These are phyloP conservation scores for Aspergillus persii DNA, from an alignment of 2,329 filamentous ascomycete species.

Conservation along the genomic window DNA sequence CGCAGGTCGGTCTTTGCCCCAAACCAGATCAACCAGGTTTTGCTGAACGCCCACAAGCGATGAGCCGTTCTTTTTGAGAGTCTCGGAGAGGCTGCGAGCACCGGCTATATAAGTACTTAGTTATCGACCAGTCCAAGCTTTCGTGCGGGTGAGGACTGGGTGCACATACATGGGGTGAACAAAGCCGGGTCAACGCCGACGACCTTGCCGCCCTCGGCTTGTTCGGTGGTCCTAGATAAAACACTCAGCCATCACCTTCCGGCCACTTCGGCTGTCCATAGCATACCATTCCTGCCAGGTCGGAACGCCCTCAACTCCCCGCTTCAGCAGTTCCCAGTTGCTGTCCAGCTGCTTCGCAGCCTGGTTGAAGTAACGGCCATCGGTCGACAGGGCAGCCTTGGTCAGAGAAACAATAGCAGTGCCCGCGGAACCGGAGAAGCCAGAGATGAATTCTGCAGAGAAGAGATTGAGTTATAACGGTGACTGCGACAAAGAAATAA, in stretches of 20 bases:
- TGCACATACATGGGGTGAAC: conserved; percentile 62
- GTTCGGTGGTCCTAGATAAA: conserved; percentile 62
- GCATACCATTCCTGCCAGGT: conserved; percentile 94
- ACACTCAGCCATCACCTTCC: conserved; percentile 10
- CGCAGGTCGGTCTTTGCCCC: conserved; percentile 70
- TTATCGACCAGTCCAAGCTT: not conserved
- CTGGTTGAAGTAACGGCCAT: conserved; percentile 98
- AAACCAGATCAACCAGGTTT: conserved; percentile 90
- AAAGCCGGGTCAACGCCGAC: conserved; percentile 90
- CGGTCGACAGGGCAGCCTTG: conserved; percentile 87
- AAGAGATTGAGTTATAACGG: conserved; percentile 14
- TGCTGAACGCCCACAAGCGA: conserved; percentile 71
- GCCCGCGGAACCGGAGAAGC: conserved; percentile 92
- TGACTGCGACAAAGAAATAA: not conserved
- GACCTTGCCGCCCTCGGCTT: conserved; percentile 79
- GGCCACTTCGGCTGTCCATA: not conserved
- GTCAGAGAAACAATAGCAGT: conserved; percentile 84
- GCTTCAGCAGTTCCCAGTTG: conserved; percentile 91
- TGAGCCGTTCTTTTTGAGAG: conserved; percentile 79
- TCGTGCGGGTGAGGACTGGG: not conserved
- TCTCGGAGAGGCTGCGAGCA: conserved; percentile 74
- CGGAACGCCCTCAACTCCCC: conserved; percentile 87
- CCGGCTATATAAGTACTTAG: conserved; percentile 46
- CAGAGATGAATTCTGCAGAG: conserved; percentile 72
- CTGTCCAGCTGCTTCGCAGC: conserved; percentile 82